Base-by-base conservation (phyloP, 257 asterid species). In the Osmanthus fragrans region DNA sequence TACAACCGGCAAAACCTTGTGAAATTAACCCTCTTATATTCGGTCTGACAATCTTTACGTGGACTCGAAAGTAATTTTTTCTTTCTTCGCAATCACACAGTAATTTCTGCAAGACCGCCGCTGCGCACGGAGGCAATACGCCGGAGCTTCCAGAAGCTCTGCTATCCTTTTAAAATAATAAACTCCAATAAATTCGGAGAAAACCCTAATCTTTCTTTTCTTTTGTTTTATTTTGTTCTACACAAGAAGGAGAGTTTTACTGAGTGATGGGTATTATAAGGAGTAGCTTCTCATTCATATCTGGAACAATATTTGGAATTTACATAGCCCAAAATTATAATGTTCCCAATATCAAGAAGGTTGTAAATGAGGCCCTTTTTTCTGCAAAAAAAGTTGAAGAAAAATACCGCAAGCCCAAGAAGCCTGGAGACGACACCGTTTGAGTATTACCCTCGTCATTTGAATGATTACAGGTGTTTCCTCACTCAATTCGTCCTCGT, bases 311-410 rank as follows among this genome's bases (percentile, higher is more conserved):
- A 10, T 82, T 81, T 76, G 90, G 92, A 29, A 86, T 89, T 4
- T 88, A 83, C 86, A 80, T 85, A 77, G 92, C 87, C 63, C 92
- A 88, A 84, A 90, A 90, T 72, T 90, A 86, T 81, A 80, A 81
- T 39, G 84, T 90, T 36, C 92, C 90, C 37, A 88, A 88, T 27
- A 85, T 88, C 58, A 78, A 76, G 74, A 84, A 83, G 80, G 45
- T 86, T 33, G 71, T 84, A 27, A 10, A 85, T 27, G 80, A 80
- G 32, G 82, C 82, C 68, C 84, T 89, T 67, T 84, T 84, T 39
- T 81, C 81, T 42, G 94, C 92, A 36, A 85, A 90, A 70, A 80
- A 78, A 23, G 87, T 83, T 23, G 89, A 88, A 81, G 90, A 86
- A 76, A 85, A 88, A 77, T 88, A 90, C 68, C 91, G 90, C 73